A percentile compares a stretch with the other conserved stretches of the same genome.
These are phyloP conservation scores for Solanum pinnatisectum DNA, from an alignment of 257 asterid genomes.

Conservation along the genomic window DNA sequence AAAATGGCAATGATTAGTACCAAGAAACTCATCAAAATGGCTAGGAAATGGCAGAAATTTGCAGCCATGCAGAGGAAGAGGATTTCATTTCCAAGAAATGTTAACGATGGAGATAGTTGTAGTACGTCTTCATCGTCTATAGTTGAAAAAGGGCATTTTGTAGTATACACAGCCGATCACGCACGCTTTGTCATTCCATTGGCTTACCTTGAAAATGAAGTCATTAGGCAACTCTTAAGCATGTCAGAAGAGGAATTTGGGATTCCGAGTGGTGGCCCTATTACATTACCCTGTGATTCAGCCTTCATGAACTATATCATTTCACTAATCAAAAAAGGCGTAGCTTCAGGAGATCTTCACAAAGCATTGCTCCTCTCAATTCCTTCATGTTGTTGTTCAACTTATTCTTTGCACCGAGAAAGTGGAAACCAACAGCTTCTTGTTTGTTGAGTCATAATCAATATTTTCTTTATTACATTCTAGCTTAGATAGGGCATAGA, in stretches of 20 bases:
- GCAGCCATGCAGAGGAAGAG: not conserved
- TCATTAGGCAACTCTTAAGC: not conserved
- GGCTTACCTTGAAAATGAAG: not conserved
- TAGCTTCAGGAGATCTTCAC: not conserved
- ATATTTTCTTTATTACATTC: not conserved
- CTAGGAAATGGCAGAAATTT: not conserved
- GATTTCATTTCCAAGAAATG: not conserved
- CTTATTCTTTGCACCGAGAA: not conserved
- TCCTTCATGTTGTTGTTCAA: not conserved
- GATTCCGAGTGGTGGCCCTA: not conserved
- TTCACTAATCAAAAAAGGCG: not conserved
- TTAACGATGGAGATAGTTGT: accelerated
- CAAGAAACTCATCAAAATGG: not conserved
- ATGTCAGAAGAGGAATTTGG: not conserved
- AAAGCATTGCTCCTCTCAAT: not conserved
- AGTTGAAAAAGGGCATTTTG: not conserved
- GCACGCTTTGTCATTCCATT: not conserved
- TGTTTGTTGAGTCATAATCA: not conserved
- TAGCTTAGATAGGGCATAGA: not conserved
- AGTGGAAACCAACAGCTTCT: not conserved
- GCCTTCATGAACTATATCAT: not conserved
- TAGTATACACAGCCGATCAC: not conserved
- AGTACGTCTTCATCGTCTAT: not conserved
- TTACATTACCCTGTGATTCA: not conserved
- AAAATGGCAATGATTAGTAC: not conserved